Evolutionary conservation across 768 basidiomycete species (phyloP).

Genomic region (Leucosporidium scottii): DNA sequence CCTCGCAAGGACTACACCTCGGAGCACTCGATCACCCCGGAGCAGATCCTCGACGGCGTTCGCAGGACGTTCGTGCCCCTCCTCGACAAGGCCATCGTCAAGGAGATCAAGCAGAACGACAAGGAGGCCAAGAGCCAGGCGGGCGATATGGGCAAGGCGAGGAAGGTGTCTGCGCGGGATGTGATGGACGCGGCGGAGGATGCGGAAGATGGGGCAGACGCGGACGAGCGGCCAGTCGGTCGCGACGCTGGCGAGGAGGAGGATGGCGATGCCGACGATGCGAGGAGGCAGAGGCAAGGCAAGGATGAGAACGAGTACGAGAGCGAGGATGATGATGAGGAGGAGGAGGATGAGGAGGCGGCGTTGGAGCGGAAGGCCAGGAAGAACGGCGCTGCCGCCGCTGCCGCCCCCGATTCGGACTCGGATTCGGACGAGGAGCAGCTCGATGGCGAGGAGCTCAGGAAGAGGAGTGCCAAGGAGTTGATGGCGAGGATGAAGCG

Average conservation of each 20-base stretch:
- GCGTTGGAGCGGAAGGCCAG: slow-evolving; percentile 37
- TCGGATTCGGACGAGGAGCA: slow-evolving; percentile 37
- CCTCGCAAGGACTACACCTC: slow-evolving; percentile 71
- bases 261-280: slow-evolving; percentile 74
- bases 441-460: slow-evolving; percentile 36
- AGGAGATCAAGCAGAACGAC: slow-evolving; percentile 78
- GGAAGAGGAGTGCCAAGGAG: slow-evolving; percentile 20
- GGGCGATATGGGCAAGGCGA: slow-evolving; percentile 58
- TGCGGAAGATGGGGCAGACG: slow-evolving; percentile 56
- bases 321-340: slow-evolving; percentile 51
- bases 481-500: slow-evolving; percentile 25
- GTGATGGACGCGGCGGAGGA: slow-evolving; percentile 49
- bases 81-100: slow-evolving; percentile 75
- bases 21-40: slow-evolving; percentile 69
- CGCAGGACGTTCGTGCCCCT: slow-evolving; percentile 65
- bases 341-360: slow-evolving; percentile 39
- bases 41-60: slow-evolving; percentile 67
- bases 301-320: slow-evolving; percentile 73
- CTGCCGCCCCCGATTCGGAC: slow-evolving; percentile 33
- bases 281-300: slow-evolving; percentile 62
- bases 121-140: slow-evolving; percentile 71
- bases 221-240: slow-evolving; percentile 36
- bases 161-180: slow-evolving; percentile 47
- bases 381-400: neutral
- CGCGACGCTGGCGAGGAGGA: slow-evolving; percentile 53